Conservation (phyloP, 352 stramenopile species). For the Pythium apleroticum region DNA sequence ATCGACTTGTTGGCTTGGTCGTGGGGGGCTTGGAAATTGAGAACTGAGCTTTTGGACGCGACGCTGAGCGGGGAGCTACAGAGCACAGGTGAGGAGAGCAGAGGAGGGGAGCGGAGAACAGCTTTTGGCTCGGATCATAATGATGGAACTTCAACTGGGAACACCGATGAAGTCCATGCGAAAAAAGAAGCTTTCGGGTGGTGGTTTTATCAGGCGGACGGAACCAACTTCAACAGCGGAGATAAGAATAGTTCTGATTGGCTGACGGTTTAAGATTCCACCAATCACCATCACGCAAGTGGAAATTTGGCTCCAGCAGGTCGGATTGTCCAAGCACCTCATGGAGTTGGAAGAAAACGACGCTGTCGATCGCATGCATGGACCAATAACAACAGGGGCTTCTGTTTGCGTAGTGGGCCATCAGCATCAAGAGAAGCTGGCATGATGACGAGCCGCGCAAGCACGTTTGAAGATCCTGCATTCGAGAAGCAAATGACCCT, state of each 20-base stretch:
- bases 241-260: slow-evolving; percentile 15
- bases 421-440: not conserved
- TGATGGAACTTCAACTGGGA: slow-evolving; percentile 10
- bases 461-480: not conserved
- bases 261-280: slow-evolving; percentile 18
- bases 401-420: not conserved
- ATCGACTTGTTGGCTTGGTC: not conserved
- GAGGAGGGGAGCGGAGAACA: not conserved
- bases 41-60: not conserved
- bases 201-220: slow-evolving; percentile 14
- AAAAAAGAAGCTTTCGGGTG: slow-evolving; percentile 1
- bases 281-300: slow-evolving; percentile 13
- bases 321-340: slow-evolving; percentile 1
- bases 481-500: not conserved
- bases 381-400: not conserved
- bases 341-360: not conserved
- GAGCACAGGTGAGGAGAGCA: not conserved
- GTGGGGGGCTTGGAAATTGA: not conserved
- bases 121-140: slow-evolving; percentile 9
- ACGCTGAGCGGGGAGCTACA: not conserved
- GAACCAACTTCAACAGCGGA: slow-evolving; percentile 23
- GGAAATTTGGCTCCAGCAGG: not conserved
- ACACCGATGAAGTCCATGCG: slow-evolving; percentile 15
- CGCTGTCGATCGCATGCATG: not conserved
- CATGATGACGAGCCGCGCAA: not conserved